A percentile compares a stretch with the other conserved stretches of the same genome.
phyloP scores from a whole-genome alignment of 495 filamentous ascomycete species.

The Hypoxylon fuscum region DNA sequence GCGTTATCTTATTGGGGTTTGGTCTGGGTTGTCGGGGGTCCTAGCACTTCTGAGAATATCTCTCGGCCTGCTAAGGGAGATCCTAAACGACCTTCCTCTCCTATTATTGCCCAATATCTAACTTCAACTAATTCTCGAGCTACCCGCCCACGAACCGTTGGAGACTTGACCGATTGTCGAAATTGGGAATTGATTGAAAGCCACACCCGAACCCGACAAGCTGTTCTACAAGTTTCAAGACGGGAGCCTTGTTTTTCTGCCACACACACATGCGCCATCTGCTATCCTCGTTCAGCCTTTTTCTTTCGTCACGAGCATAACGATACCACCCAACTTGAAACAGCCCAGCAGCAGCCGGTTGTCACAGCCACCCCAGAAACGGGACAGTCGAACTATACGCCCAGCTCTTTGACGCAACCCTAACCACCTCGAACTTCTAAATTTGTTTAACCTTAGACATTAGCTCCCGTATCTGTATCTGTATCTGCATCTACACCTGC shows the following conservation, averaged over 20 bases:
- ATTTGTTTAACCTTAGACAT: conserved; percentile 8
- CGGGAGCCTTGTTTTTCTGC: conserved; percentile 23
- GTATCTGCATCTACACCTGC: neutral
- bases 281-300: conserved; percentile 17
- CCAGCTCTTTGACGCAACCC: conserved; percentile 21
- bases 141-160: conserved; percentile 2
- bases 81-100: conserved; percentile 12
- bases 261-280: conserved; percentile 15
- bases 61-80: conserved; percentile 19
- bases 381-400: conserved; percentile 21
- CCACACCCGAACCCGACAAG: conserved; percentile 13
- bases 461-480: conserved; percentile 9
- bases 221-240: conserved; percentile 19
- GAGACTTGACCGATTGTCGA: conserved; percentile 9
- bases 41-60: conserved; percentile 18
- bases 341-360: conserved; percentile 21
- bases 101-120: neutral
- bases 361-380: conserved; percentile 30
- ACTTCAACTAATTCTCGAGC: neutral
- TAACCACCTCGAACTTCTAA: conserved; percentile 4
- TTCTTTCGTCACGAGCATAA: conserved; percentile 24
- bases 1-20: conserved; percentile 31
- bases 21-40: conserved; percentile 15
- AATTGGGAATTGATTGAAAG: conserved; percentile 18
- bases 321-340: conserved; percentile 41